Conservation (phyloP, 2,329 filamentous ascomycete genomes). For the Talaromyces sp. region DNA sequence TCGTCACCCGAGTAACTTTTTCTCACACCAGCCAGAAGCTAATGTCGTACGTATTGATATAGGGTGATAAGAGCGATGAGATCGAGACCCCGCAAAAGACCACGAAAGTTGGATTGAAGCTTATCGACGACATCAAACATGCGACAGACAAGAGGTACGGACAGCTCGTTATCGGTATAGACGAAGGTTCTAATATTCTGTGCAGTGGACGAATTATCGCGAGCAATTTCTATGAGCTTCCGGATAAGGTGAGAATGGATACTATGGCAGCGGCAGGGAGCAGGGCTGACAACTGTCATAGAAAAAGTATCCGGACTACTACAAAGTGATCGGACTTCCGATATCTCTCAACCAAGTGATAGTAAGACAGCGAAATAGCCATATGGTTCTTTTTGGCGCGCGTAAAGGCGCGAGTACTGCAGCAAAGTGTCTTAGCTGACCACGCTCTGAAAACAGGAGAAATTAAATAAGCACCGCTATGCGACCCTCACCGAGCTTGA, state of each 20-base stretch:
- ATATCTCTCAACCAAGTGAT: conserved; percentile 76
- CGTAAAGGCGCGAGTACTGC: not conserved
- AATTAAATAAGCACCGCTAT: conserved; percentile 67
- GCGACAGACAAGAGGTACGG: conserved; percentile 76
- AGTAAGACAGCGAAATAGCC: conserved; percentile 33
- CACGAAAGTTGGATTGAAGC: conserved; percentile 66
- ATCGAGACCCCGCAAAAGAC: conserved; percentile 65
- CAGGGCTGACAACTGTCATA: conserved; percentile 28
- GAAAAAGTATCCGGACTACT: conserved; percentile 67
- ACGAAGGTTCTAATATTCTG: conserved; percentile 21
- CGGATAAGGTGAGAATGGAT: conserved; percentile 48
- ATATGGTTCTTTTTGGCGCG: not conserved
- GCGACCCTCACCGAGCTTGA: conserved; percentile 69
- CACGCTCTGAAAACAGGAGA: conserved; percentile 44
- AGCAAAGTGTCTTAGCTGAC: not conserved
- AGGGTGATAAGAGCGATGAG: conserved; percentile 20
- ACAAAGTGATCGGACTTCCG: conserved; percentile 70
- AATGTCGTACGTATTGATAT: not conserved
- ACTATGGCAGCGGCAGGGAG: not conserved
- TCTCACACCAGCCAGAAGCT: not conserved
- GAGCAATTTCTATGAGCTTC: conserved; percentile 69
- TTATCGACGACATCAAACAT: conserved; percentile 70
- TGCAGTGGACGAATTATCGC: conserved; percentile 70
- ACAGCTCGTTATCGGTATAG: not conserved
- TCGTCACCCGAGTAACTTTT: not conserved